Base-by-base conservation (phyloP, 2,329 filamentous ascomycete genomes). In the Aspergillus ibericus region DNA sequence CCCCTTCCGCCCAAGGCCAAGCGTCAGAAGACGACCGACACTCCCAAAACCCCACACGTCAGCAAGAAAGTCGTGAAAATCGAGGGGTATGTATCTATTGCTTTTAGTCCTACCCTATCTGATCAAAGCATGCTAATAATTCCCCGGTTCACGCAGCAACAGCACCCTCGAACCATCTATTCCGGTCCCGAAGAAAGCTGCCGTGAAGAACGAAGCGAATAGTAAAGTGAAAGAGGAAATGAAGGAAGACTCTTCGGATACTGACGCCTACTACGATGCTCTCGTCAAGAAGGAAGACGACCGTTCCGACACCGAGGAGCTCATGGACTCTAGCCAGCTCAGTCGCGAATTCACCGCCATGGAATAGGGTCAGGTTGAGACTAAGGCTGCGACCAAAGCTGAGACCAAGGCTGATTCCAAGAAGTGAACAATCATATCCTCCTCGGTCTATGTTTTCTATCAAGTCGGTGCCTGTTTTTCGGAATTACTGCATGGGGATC, bases 1-100 rank as follows among this genome's bases (percentile, higher is more conserved):
- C 32, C 42, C 18, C 13, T 57, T 42, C 25, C 61, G 13, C 61
- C 60, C 16, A 66, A 66, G 27, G 27, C 58, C 7, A 71, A 70
- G 59, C 64, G 65, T 27, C 64, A 67, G 56, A 59, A 63, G 16
- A 67, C 66, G 58, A 47, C 56, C 3, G 51, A 53, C 8, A 51
- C 51, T 5, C 70, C 66, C 53, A 70, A 70, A 48, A 36, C 42
- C 9, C 18, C 56, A 34, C 42, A 55, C 25, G 27, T n/a, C 1
- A 61, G 59, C 50, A 42, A 59, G 20, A 56, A 48, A 15, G 52
- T 15, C n/a, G 48, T 16, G 4, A 56, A 53, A 22, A 22, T n/a
- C 1, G 55, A 55, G 12, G n/a, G 34, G 35, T 44, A 38, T 22
- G 48, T 44, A 15, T 9, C 53, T 36, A 2, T 6, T 2, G 10